phyloP scores from a whole-genome alignment of 2,329 filamentous ascomycete genomes.

The Fusarium brachygibbosum region DNA sequence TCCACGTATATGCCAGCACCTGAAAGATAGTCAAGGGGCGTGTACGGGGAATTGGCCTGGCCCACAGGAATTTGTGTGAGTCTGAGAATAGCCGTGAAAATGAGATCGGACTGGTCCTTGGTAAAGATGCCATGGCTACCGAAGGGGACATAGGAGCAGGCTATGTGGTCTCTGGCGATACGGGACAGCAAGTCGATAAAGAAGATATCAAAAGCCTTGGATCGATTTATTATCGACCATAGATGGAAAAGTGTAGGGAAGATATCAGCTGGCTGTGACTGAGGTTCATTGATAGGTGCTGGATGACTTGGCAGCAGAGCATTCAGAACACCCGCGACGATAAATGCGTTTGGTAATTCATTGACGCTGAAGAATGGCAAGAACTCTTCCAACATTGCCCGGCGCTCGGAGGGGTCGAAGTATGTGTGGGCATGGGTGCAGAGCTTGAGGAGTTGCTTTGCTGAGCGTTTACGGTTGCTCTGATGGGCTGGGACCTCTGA shows the following conservation, averaged over 20 bases:
- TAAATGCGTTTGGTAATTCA: slow-evolving; percentile 90
- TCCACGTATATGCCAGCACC: slow-evolving; percentile 90
- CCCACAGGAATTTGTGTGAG: slow-evolving; percentile 96
- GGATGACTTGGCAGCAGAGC: slow-evolving; percentile 88
- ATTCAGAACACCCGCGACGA: slow-evolving; percentile 90
- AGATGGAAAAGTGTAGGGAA: slow-evolving; percentile 96
- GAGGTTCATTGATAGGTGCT: slow-evolving; percentile 75
- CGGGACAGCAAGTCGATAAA: slow-evolving; percentile 93
- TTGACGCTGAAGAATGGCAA: slow-evolving; percentile 93
- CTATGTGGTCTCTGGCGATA: slow-evolving; percentile 85
- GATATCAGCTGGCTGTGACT: slow-evolving; percentile 89
- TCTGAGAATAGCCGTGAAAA: slow-evolving; percentile 91
- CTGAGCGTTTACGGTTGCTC: slow-evolving; percentile 65
- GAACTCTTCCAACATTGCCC: slow-evolving; percentile 83
- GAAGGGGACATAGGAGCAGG: slow-evolving; percentile 81
- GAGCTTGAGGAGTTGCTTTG: slow-evolving; percentile 83
- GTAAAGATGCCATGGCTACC: slow-evolving; percentile 92
- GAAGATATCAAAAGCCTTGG: slow-evolving; percentile 85
- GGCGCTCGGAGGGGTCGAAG: slow-evolving; percentile 89
- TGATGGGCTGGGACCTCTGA: slow-evolving; percentile 80
- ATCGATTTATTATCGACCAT: slow-evolving; percentile 93
- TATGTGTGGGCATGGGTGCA: slow-evolving; percentile 92
- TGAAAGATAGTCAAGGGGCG: slow-evolving; percentile 83
- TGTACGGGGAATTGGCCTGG: slow-evolving; percentile 94
- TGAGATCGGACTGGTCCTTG: slow-evolving; percentile 88